Evolutionary conservation across 306 rosid genomes (phyloP).

Genomic region (Gleditsia sinensis): DNA sequence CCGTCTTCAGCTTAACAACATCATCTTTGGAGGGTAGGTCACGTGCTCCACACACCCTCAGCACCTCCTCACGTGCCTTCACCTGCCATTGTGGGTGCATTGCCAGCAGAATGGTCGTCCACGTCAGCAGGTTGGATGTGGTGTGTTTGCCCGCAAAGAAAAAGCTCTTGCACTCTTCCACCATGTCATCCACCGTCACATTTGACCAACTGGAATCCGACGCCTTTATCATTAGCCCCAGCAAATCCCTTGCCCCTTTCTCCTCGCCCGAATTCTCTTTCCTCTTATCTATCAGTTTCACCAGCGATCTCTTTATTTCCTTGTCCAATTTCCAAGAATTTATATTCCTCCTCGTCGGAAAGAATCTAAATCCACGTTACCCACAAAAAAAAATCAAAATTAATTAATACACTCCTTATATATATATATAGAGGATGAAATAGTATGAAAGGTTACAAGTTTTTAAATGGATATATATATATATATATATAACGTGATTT

Average conservation of each 20-base stretch:
- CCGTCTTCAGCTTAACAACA: conserved; percentile 87
- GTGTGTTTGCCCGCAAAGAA: conserved; percentile 99
- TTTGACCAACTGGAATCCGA: conserved; percentile 38
- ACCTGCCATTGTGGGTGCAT: conserved; percentile 98
- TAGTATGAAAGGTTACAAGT: too few species aligned
- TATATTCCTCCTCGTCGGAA: conserved; percentile 78
- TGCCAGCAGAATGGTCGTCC: conserved; percentile 92
- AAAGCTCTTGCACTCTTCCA: conserved; percentile 95
- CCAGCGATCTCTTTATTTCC: conserved; percentile 61
- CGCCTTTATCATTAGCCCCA: conserved; percentile 85
- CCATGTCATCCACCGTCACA: conserved; percentile 82
- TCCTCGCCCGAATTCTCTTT: conserved; percentile 29
- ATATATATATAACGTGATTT: too few species aligned
- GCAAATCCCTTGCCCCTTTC: conserved; percentile 62
- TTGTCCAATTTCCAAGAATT: conserved; percentile 80
- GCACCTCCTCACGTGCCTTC: conserved; percentile 93
- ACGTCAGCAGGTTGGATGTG: conserved; percentile 97
- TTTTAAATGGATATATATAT: too few species aligned
- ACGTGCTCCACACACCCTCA: conserved; percentile 84
- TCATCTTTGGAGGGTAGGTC: conserved; percentile 75
- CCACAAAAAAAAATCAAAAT: too few species aligned
- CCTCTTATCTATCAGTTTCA: conserved; percentile 57
- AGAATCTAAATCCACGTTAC: conserved; percentile 48
- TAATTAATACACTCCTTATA: too few species aligned
- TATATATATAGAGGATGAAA: too few species aligned